Evolutionary conservation across 1,139 yeast genomes (phyloP).

Genomic region (Hemisphaericaspora xylanilytica): DNA sequence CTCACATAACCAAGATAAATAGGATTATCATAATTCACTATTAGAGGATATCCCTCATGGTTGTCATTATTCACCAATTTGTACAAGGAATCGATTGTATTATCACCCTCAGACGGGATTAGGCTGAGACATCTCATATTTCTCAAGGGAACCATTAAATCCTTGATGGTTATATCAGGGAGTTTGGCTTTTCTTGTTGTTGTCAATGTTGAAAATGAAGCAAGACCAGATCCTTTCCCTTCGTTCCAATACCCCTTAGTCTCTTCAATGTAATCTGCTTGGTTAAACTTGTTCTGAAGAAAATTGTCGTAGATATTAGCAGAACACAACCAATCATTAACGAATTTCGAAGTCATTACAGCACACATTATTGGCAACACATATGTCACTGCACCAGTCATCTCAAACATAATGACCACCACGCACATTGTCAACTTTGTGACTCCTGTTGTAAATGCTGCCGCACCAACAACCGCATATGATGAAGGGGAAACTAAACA

Average conservation of each 20-base stretch:
- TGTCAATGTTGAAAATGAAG: constrained; percentile 33
- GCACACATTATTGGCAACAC: constrained; percentile 60
- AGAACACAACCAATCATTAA: constrained; percentile 46
- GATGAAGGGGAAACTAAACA: constrained; percentile 57
- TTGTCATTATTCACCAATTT: constrained; percentile 28
- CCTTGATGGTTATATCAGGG: constrained; percentile 32
- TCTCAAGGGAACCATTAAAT: constrained; percentile 34
- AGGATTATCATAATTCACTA: constrained; percentile 27
- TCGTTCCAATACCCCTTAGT: constrained; percentile 20
- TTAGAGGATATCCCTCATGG: constrained; percentile 47
- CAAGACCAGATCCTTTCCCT: constrained; percentile 44
- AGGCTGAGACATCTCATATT: constrained; percentile 29
- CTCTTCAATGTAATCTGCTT: constrained; percentile 4
- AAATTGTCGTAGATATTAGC: constrained; percentile 51
- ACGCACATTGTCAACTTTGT: constrained; percentile 57
- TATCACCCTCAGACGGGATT: constrained; percentile 25
- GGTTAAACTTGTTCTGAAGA: constrained; percentile 33
- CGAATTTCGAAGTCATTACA: constrained; percentile 51
- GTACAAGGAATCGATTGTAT: constrained; percentile 22
- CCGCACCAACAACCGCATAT: constrained; percentile 62
- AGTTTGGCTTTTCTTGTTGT: constrained; percentile 28
- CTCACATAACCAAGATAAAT: constrained; percentile 36
- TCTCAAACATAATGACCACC: constrained; percentile 55
- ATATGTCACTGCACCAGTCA: constrained; percentile 59
- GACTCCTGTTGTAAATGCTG: constrained; percentile 55